Base-by-base conservation (phyloP, 1,284 basidiomycete species). In the Melampsora larici-populina region DNA sequence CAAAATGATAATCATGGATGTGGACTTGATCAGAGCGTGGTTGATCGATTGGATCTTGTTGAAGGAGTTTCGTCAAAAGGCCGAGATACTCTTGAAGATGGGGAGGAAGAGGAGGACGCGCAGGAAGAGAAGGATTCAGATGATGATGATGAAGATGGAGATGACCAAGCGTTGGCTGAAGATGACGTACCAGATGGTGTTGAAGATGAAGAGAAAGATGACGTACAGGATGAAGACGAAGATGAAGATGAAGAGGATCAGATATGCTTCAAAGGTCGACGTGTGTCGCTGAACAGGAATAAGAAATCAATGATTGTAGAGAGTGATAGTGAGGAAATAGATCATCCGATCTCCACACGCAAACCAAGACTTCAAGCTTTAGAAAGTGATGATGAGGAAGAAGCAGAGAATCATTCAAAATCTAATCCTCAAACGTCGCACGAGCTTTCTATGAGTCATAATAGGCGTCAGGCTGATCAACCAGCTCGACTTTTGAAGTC, bases 351-450 rank as follows among this genome's bases (percentile, higher is more conserved):
- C 13, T 18, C 29, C 13, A 60, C 58, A 8, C 58, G 58, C 17
- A 26, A 26, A 24, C 58, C 74, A 33, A 76, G 64, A 68, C 74
- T 49, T 36, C 55, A 68, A 7, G 62, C 64, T 26, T 9, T 40
- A 11, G 74, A 70, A 26, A 70, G 67, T 68, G 67, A 70, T 36
- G 60, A 49, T 9, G 74, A 70, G 3, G 55, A 68, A 0, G 49
- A 36, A 9, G 65, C 29, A 0, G 31, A 29, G 13, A 36, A 63
- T 13, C 29, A 33, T 65, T 40, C 64, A 21, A 60, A 24, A 31
- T 2, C n/a, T 31, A 43, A 68, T 48, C 74, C 36, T 62, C 55
- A 18, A 64, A n/a, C 17, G 33, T 36, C 8, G 31, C 36, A 21
- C 18, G 18, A 33, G 15, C 66, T 26, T n/a, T 43, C 18, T 55